Evolutionary conservation across 2,329 filamentous ascomycete genomes (phyloP), one percentile per base, ranked within the genome.

Genomic region (Diaporthe australafricana): DNA sequence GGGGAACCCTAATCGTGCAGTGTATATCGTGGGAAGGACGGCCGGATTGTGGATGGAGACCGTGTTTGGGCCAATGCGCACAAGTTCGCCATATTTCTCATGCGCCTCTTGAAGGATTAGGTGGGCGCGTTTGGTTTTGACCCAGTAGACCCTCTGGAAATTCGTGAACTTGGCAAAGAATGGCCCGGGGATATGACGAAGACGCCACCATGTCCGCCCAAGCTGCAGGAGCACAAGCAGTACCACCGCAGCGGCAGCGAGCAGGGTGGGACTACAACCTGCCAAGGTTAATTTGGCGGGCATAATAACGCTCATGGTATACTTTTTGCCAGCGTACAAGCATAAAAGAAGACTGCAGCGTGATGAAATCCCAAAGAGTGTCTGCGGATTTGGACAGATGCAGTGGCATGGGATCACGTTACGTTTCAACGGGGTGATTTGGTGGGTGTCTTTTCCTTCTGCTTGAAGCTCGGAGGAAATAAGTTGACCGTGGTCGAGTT

Each of bases 61-160:
- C 76, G 87, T 85, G 75, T 85, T 79, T 6, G 86, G 86, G 1
- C 81, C 83, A 56, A 87, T 83, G n/a, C 86, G 83, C 66, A 88
- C 84, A 4, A 87, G 75, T 14, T 84, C 83, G 4, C 85, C 85
- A 74, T 87, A 86, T 73, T 80, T 81, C 17, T 77, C 75, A 77
- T 87, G 85, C 2, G 87, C 30, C 1, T 67, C 45, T 25, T 73
- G 65, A 17, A 75, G 73, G 9, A 70, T 70, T 7, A 65, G 20
- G 32, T 77, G 75, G 22, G 73, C 70, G 12, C 57, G n/a, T 27
- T 66, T 53, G 25, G 76, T 77, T 27, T 57, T 74, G 0, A 78
- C 76, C 75, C 76, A 76, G 1, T 70, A 56, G 0, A 77, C 70
- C 8, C 74, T 70, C 7, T 68, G 74, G 0, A 77, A 42, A 8